Evolutionary conservation across 129 eudicot species (phyloP), one percentile per base, ranked within the genome.

Genomic region (Cynara cardunculus): DNA sequence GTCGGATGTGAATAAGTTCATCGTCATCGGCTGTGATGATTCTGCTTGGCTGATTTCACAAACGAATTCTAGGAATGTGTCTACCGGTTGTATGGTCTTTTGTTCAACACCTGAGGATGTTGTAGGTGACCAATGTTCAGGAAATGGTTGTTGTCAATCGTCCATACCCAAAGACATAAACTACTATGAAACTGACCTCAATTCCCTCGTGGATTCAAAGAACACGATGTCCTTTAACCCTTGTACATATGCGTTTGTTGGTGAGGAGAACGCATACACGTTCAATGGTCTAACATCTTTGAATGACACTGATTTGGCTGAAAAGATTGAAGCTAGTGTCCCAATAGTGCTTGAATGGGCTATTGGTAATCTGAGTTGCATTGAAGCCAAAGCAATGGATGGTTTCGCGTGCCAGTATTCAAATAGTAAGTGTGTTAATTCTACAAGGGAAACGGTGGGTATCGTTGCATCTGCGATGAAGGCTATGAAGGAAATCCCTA

Each of bases 81-180:
- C 31, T 3, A 79, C 64, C 0, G 91, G 89, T 0, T 90, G 94
- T 28, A 10, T 59, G 9, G 69, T 37, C 2, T 21, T 68, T 34
- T 82, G 85, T 21, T 1, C 76, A 3, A 53, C 37, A 2, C 37
- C 26, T 0, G 22, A 82, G 1, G 85, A 87, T 13, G 78, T 64
- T 78, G 2, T 19, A 7, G 64, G 32, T 7, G 86, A 73, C 0
- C 56, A 77, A 27, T 89, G 94, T 79, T 46, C 81, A 0, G 89
- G 91, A 0, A 78, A 74, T 72, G 88, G 91, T 56, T 89, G 94
- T 24, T 87, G 89, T 73, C 84, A 85, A 72, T 83, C 83, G 2
- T 14, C 84, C 30, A 73, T 79, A 7, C 86, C 88, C 25, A 59
- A 61, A 4, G 87, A 86, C 31, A 16, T 87, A 18, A 78, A 18